Evolutionary conservation across 2,329 filamentous ascomycete genomes (phyloP).

Genomic region (Fusarium sp.): DNA sequence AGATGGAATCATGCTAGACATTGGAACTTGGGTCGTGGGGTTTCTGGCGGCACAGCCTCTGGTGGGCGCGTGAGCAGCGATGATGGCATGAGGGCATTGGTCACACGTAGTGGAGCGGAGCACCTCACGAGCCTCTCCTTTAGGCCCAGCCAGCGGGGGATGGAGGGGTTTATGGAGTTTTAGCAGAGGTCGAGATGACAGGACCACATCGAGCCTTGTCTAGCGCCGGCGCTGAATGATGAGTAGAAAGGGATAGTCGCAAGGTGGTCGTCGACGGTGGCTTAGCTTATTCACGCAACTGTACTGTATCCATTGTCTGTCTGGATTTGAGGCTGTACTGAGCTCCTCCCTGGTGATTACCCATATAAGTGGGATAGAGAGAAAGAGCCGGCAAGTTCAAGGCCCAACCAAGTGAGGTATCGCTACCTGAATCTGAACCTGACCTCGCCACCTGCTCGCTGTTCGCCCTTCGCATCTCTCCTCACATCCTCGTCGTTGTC

Average conservation of each 20-base stretch:
- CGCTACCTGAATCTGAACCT: background rate
- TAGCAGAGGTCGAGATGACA: constrained; percentile 1
- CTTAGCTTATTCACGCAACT: constrained; percentile 4
- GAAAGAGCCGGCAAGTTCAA: background rate
- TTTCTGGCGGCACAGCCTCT: constrained; percentile 19
- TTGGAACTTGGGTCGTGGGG: background rate
- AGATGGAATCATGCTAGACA: background rate
- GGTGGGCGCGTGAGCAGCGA: constrained; percentile 20
- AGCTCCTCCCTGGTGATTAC: background rate
- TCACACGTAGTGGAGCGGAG: constrained; percentile 26
- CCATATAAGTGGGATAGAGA: background rate
- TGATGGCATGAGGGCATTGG: constrained; percentile 17
- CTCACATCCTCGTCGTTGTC: background rate
- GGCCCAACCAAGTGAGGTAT: background rate
- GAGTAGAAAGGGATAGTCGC: background rate
- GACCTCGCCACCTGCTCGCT: background rate
- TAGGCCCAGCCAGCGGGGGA: constrained; percentile 1
- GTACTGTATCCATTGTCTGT: background rate
- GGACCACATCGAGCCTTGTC: background rate
- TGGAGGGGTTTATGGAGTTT: constrained; percentile 5
- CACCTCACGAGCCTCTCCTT: constrained; percentile 11
- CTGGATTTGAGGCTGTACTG: constrained; percentile 4
- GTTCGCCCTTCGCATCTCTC: background rate
- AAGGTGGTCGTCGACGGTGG: background rate
- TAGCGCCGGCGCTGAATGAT: background rate